Evolutionary conservation across 352 stramenopile genomes (phyloP).

Genomic region (Globisporangium iwayamae): DNA sequence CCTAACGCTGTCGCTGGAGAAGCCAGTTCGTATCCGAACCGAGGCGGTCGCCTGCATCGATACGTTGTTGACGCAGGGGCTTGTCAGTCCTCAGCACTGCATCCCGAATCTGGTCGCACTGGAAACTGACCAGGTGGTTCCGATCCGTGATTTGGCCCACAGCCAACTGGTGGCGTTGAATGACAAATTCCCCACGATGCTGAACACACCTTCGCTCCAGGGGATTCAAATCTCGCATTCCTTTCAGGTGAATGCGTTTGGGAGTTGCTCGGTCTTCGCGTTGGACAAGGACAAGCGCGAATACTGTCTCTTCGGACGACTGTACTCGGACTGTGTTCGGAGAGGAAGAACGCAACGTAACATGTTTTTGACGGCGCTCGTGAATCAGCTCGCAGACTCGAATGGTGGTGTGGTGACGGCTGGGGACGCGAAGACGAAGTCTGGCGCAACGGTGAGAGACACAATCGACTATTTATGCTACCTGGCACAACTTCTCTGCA

Average conservation of each 20-base stretch:
- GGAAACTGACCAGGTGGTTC: slow-evolving; percentile 64
- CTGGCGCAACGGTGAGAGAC: slow-evolving; percentile 1
- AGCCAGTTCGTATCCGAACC: slow-evolving; percentile 55
- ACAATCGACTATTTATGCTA: slow-evolving; percentile 77
- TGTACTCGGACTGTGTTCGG: slow-evolving; percentile 70
- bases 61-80: slow-evolving; percentile 68
- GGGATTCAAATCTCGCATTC: slow-evolving; percentile 61
- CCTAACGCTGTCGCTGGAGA: slow-evolving; percentile 46
- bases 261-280: slow-evolving; percentile 38
- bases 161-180: slow-evolving; percentile 57
- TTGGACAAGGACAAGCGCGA: slow-evolving; percentile 68
- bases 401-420: slow-evolving; percentile 33
- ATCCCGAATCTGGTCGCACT: slow-evolving; percentile 78
- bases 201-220: slow-evolving; percentile 52
- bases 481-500: slow-evolving; percentile 57
- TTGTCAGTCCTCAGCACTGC: slow-evolving; percentile 74
- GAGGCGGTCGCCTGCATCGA: slow-evolving; percentile 68
- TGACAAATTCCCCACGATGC: slow-evolving; percentile 50
- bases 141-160: slow-evolving; percentile 67
- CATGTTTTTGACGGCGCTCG: slow-evolving; percentile 61
- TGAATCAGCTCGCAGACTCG: slow-evolving; percentile 70
- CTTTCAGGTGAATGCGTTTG: slow-evolving; percentile 67
- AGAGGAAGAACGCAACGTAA: slow-evolving; percentile 33
- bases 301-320: slow-evolving; percentile 63
- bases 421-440: slow-evolving; percentile 2